Base-by-base conservation (phyloP, 2,329 filamentous ascomycete species). In the Cladophialophora bantiana region DNA sequence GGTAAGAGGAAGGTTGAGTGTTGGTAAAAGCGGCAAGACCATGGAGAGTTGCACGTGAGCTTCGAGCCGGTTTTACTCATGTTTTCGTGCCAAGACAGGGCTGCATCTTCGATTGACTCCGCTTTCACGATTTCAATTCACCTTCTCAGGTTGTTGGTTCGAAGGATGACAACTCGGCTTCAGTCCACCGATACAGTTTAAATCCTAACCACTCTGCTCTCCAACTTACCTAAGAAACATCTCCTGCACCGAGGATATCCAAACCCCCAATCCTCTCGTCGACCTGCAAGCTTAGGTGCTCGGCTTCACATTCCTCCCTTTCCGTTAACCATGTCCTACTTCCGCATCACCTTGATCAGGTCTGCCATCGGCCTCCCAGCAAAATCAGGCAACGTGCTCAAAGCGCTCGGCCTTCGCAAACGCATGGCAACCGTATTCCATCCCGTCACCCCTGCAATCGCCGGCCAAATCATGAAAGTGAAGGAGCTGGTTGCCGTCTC, bases 391-490 rank as follows among this genome's bases (percentile, higher is more conserved):
- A 92, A 91, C 76, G 92, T 94, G 20, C 90, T 97, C 64, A 86
- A 89, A 69, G 91, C 94, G 18, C 90, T 97, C 67, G 94, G 94
- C 64, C 87, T 97, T 70, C 91, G 89, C 74, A 92, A 91, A 78
- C 91, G 94, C 75, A 89, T 90, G 85, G 89, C 89, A 75, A 94
- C 91, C 62, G 94, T 97, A 75, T 97, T 96, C 84, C 90, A 96
- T 80, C 91, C 92, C 42, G 93, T 96, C 68, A 86, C 86, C 68
- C 88, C 89, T 50, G 89, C 93, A 72, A 88, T 92, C 69, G 94
- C 94, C 9, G 94, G 94, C 77, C 93, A 96, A 83, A 92, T 97
- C 75, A 90, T 97, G 84, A 90, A 90, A 79, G 93, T 97, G 74
- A 97, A 97, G 83, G 94, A 97, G 81, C 83, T 97, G 70, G 92